Evolutionary conservation across 2,329 filamentous ascomycete species (phyloP), one percentile per base, ranked within the genome.

Genomic region (Remersonia thermophila): DNA sequence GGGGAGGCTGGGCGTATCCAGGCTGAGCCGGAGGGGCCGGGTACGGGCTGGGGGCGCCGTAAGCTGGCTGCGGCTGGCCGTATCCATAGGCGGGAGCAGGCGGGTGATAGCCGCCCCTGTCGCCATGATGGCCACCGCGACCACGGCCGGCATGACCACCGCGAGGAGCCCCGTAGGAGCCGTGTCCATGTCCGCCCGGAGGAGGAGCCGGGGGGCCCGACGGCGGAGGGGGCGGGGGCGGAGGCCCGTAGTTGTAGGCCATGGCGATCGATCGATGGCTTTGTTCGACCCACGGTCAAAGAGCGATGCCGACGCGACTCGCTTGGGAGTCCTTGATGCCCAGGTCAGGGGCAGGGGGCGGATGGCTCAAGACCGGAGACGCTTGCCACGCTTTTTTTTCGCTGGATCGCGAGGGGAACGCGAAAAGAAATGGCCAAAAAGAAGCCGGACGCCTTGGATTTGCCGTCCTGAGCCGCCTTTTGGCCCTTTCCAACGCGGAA

Each of bases 221-320:
- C 13, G 67, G 66, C 6, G 67, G 67, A 37, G 67, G 66, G 10
- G 67, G 67, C 36, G 67, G 66, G 15, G 66, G 67, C 20, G 20
- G 20, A 29, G 27, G 27, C n/a, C 61, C 67, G 58, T 71, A 72
- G 36, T 62, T 65, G 57, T 72, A 71, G 15, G 67, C 59, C 67
- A 71, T 71, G 33, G n/a, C n/a, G 30, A n/a, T 29, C 18, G 17
- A 25, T 31, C 7, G 26, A 17, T 30, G 10, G 27, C n/a, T 9
- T 20, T 28, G n/a, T 11, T 3, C 14, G 20, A 25, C 8, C 11
- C 7, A 14, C 10, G 25, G 33, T 30, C 27, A 13, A 16, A 18
- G 17, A 6, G 12, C 10, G 29, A 28, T 18, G 25, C 30, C 33
- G 20, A 23, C 20, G 20, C 20, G 20, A 5, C 9, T 23, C 5